These are phyloP conservation scores for Flaveria linearis DNA, from an alignment of 129 eudicot species.

Conservation along the genomic window DNA sequence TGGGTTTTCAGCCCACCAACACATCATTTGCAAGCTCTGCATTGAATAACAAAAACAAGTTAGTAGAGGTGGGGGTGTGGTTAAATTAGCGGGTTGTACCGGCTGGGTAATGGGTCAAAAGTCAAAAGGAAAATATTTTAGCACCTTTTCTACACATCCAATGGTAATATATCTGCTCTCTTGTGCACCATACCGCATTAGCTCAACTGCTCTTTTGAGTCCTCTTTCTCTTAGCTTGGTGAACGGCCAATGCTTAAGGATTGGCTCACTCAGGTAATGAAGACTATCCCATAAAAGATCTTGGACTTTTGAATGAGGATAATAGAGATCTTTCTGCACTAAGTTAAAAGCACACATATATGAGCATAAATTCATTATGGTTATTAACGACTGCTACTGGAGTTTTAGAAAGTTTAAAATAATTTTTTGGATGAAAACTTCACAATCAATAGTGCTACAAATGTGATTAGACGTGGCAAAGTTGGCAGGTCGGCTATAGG, in stretches of 20 bases:
- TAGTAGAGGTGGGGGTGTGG: not conserved
- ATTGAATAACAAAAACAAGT: constrained; percentile 4
- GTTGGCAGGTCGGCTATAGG: not conserved
- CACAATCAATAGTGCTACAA: not conserved
- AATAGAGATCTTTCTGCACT: constrained; percentile 64
- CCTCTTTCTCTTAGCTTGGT: constrained; percentile 64
- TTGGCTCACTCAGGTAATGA: constrained; percentile 61
- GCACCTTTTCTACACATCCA: constrained; percentile 71
- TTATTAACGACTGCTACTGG: not conserved
- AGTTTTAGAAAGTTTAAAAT: not conserved
- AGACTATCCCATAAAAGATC: constrained; percentile 69
- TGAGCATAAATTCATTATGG: not conserved
- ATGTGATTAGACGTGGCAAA: not conserved
- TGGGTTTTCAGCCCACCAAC: constrained; percentile 65
- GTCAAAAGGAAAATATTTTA: not conserved
- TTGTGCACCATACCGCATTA: constrained; percentile 63
- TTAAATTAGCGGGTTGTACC: not conserved
- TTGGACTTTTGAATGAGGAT: constrained; percentile 59
- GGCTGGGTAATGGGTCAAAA: constrained; percentile 2
- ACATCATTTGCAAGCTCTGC: constrained; percentile 50
- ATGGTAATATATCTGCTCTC: constrained; percentile 64
- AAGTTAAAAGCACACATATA: not conserved
- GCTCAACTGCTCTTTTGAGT: constrained; percentile 50
- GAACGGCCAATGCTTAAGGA: constrained; percentile 64
- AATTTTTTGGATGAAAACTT: not conserved